A percentile compares a stretch with the other conserved stretches of the same genome.
These are phyloP conservation scores for Kentomonas sorsogonicus DNA, from an alignment of 208 protist species.

Conservation along the genomic window DNA sequence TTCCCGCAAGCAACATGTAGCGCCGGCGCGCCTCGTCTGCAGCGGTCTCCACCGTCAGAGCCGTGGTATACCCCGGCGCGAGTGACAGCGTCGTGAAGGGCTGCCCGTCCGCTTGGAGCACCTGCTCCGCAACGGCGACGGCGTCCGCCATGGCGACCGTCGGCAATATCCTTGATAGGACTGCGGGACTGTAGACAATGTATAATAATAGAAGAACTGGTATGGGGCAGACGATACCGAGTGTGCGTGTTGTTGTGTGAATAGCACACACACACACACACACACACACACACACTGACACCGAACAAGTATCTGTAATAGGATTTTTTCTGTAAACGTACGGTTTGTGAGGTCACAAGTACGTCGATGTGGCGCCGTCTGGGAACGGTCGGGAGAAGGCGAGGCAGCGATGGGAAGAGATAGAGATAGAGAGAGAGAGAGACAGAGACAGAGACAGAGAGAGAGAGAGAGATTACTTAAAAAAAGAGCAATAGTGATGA, in stretches of 20 bases:
- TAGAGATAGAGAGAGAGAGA: not conserved
- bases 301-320: too few relatives aligned
- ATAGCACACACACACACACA: too few relatives aligned
- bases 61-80: slow-evolving; percentile 44
- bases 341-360: too few relatives aligned
- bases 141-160: slow-evolving; percentile 23
- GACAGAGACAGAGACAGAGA: not conserved
- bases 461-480: not conserved
- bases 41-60: slow-evolving; percentile 49
- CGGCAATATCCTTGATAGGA: too few relatives aligned
- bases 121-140: slow-evolving; percentile 34
- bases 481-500: slow-evolving; percentile 4
- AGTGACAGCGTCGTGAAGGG: slow-evolving; percentile 59
- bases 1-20: slow-evolving; percentile 75
- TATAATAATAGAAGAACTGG: not conserved
- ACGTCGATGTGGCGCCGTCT: too few relatives aligned
- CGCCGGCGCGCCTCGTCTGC: slow-evolving; percentile 61
- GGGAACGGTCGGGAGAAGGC: too few relatives aligned
- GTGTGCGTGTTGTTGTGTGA: too few relatives aligned
- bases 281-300: too few relatives aligned
- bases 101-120: slow-evolving; percentile 43
- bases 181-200: too few relatives aligned
- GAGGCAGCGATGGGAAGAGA: not conserved
- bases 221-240: not conserved
- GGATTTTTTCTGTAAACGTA: too few relatives aligned